Percentiles rank a stretch among this genome's conserved stretches.
phyloP scores from a whole-genome alignment of 441 rosid genomes.

The Mallotus repandus region DNA sequence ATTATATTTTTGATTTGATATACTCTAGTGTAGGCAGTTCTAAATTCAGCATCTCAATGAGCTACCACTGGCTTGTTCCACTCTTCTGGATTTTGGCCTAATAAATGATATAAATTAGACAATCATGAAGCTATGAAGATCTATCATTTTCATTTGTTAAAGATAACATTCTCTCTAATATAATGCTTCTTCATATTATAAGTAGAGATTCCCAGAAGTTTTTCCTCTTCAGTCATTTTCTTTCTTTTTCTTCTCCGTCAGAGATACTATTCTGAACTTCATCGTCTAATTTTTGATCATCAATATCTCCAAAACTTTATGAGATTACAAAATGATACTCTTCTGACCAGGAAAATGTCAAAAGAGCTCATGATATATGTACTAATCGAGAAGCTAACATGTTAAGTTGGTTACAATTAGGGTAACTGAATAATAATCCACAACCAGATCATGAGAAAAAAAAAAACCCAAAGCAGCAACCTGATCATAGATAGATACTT shows the following conservation, averaged over 20 bases:
- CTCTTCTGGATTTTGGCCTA: conserved; percentile 1
- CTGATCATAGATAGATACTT: background rate
- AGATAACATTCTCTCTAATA: background rate
- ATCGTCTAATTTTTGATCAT: background rate
- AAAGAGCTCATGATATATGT: background rate
- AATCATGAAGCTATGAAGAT: background rate
- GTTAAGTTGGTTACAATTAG: background rate
- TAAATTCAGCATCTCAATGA: background rate
- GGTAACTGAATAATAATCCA: background rate
- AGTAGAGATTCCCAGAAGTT: background rate
- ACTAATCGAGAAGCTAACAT: background rate
- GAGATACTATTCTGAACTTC: background rate
- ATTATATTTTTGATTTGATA: background rate
- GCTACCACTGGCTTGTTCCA: background rate
- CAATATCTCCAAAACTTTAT: background rate
- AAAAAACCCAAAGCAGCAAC: background rate
- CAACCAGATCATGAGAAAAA: background rate
- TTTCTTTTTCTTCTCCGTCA: background rate
- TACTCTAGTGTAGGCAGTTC: background rate
- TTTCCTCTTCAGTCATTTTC: background rate
- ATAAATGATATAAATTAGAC: background rate
- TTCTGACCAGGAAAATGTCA: background rate
- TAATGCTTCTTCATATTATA: background rate
- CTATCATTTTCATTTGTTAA: background rate
- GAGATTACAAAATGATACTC: background rate